Evolutionary conservation across 768 basidiomycete genomes (phyloP).

Genomic region (Pleurotus ostreatus): DNA sequence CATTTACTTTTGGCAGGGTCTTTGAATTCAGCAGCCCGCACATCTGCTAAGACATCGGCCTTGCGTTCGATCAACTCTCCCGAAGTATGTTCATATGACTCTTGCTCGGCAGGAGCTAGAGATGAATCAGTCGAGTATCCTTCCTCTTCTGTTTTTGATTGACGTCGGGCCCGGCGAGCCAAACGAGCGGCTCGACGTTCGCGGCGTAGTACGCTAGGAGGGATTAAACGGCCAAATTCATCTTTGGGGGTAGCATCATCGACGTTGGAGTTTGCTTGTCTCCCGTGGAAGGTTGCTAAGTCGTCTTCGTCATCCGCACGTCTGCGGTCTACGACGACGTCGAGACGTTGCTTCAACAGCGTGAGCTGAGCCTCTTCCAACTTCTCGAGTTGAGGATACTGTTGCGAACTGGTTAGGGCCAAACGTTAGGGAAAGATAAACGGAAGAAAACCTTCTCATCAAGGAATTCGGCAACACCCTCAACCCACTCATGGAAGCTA

Average conservation of each 20-base stretch:
- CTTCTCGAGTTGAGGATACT: slow-evolving; percentile 79
- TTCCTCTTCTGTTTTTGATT: slow-evolving; percentile 48
- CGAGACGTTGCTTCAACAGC: slow-evolving; percentile 67
- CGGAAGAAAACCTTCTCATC: slow-evolving; percentile 69
- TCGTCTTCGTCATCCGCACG: slow-evolving; percentile 80
- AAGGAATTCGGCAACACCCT: slow-evolving; percentile 78
- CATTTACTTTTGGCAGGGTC: slow-evolving; percentile 52
- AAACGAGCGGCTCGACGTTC: slow-evolving; percentile 58
- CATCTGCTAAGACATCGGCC: slow-evolving; percentile 69
- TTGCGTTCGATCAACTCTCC: slow-evolving; percentile 46
- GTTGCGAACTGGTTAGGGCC: slow-evolving; percentile 6
- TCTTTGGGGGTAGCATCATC: slow-evolving; percentile 40
- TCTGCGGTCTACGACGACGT: slow-evolving; percentile 67
- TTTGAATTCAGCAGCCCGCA: slow-evolving; percentile 77
- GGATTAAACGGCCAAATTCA: slow-evolving; percentile 54
- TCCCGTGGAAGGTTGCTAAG: slow-evolving; percentile 63
- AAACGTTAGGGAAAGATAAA: not conserved
- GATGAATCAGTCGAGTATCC: slow-evolving; percentile 87
- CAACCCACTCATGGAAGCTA: slow-evolving; percentile 76
- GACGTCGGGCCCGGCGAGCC: slow-evolving; percentile 48
- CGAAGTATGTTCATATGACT: slow-evolving; percentile 66
- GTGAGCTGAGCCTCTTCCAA: slow-evolving; percentile 74
- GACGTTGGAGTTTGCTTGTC: slow-evolving; percentile 29
- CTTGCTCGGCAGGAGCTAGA: slow-evolving; percentile 58
- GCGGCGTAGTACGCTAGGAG: slow-evolving; percentile 39